These are phyloP conservation scores for Neurospora pannonica DNA, from an alignment of 495 filamentous ascomycete species.

Conservation along the genomic window DNA sequence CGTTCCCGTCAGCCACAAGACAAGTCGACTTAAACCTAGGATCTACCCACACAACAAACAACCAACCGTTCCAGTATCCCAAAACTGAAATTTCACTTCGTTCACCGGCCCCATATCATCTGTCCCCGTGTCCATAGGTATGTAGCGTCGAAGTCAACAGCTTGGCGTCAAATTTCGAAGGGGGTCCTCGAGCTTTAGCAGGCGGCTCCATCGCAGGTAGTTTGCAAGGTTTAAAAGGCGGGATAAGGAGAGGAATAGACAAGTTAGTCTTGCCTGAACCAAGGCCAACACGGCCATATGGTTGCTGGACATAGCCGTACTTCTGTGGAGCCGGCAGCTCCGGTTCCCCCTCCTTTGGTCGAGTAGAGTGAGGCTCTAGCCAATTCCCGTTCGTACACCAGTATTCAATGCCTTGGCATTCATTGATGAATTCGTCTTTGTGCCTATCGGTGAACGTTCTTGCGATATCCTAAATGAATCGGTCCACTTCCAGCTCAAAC, in stretches of 20 bases:
- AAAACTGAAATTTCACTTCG: not conserved
- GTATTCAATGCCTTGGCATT: not conserved
- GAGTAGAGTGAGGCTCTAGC: not conserved
- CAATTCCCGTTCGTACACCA: not conserved
- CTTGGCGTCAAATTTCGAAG: not conserved
- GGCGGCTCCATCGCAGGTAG: not conserved
- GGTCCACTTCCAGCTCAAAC: not conserved
- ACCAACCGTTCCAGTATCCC: not conserved
- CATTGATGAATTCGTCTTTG: not conserved
- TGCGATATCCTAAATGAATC: not conserved
- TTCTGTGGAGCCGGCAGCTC: not conserved
- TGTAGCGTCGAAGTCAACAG: not conserved
- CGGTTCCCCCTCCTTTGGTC: not conserved
- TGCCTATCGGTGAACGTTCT: not conserved
- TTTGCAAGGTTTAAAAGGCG: not conserved
- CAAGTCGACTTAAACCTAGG: not conserved
- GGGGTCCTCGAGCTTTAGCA: not conserved
- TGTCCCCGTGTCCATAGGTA: not conserved
- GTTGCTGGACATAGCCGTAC: not conserved
- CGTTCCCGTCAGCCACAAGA: not conserved
- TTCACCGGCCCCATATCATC: not conserved
- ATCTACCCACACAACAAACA: not conserved
- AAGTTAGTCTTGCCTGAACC: not conserved
- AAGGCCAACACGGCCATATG: not conserved
- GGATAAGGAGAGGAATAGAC: not conserved